phyloP scores from a whole-genome alignment of 1,284 basidiomycete genomes.

The Fomitopsis betulina region DNA sequence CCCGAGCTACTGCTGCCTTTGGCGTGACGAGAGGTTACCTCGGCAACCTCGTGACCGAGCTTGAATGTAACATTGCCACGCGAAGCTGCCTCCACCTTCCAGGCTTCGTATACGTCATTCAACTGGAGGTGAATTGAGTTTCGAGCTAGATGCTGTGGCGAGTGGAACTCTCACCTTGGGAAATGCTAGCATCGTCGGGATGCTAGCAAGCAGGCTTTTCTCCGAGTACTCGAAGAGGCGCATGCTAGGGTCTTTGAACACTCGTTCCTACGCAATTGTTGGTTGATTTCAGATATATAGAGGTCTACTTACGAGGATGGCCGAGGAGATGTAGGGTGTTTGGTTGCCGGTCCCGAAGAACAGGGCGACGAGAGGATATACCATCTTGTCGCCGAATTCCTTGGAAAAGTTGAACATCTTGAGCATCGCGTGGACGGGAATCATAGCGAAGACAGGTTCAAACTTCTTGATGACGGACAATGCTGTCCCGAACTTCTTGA shows the following conservation, averaged over 20 bases:
- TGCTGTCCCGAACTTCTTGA: constrained; percentile 53
- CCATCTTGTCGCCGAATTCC: constrained; percentile 53
- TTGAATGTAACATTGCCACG: constrained; percentile 40
- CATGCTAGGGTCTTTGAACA: constrained; percentile 58
- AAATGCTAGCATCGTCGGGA: constrained; percentile 30
- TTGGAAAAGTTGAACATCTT: constrained; percentile 55
- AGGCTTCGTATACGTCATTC: constrained; percentile 42
- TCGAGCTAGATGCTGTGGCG: constrained; percentile 30
- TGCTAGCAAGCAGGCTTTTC: constrained; percentile 28
- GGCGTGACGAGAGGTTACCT: constrained; percentile 27
- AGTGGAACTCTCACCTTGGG: constrained; percentile 29
- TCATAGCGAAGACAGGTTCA: constrained; percentile 53
- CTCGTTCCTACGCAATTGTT: constrained; percentile 34
- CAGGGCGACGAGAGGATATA: constrained; percentile 52
- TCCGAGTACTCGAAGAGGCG: constrained; percentile 33
- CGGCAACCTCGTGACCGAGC: constrained; percentile 37
- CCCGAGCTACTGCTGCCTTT: constrained; percentile 13
- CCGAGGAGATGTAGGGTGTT: constrained; percentile 53
- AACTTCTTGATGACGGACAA: constrained; percentile 49
- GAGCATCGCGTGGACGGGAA: constrained; percentile 56
- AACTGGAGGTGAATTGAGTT: constrained; percentile 23
- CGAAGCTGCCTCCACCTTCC: constrained; percentile 39
- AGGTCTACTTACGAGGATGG: constrained; percentile 36
- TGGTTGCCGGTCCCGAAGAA: constrained; percentile 63
- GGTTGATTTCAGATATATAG: neutral